Evolutionary conservation across 768 basidiomycete genomes (phyloP).

Genomic region (Russula earlei): DNA sequence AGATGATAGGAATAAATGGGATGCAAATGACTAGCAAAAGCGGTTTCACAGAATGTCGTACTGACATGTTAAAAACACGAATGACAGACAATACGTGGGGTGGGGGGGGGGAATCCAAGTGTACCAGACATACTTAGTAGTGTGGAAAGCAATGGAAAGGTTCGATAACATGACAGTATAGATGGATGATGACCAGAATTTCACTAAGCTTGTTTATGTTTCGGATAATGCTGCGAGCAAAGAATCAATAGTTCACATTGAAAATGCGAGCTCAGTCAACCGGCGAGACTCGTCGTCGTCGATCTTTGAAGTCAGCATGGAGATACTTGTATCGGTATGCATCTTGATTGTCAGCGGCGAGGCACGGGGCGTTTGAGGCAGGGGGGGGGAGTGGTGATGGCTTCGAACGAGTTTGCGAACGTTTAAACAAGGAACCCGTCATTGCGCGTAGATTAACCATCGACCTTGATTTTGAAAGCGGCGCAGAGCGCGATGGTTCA

Average conservation of each 20-base stretch:
- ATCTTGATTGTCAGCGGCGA: constrained; percentile 47
- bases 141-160: neutral
- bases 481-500: neutral
- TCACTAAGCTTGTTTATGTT: too few species aligned
- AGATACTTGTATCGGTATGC: constrained; percentile 49
- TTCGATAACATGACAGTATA: neutral
- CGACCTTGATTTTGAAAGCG: neutral
- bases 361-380: too few species aligned
- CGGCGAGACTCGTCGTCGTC: constrained; percentile 60
- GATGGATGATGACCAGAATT: too few species aligned
- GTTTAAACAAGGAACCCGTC: neutral
- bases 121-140: neutral
- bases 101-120: neutral
- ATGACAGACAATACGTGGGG: neutral
- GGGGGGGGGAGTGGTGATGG: constrained; percentile 22
- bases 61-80: neutral
- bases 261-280: constrained; percentile 64
- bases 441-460: constrained; percentile 3
- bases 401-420: neutral
- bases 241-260: constrained; percentile 20
- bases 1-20: neutral
- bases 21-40: neutral
- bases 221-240: too few species aligned
- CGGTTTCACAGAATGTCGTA: neutral
- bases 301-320: constrained; percentile 43